Base-by-base conservation (phyloP, 164 flowering plant genomes). In the Kalanchoe fedtschenkoi region DNA sequence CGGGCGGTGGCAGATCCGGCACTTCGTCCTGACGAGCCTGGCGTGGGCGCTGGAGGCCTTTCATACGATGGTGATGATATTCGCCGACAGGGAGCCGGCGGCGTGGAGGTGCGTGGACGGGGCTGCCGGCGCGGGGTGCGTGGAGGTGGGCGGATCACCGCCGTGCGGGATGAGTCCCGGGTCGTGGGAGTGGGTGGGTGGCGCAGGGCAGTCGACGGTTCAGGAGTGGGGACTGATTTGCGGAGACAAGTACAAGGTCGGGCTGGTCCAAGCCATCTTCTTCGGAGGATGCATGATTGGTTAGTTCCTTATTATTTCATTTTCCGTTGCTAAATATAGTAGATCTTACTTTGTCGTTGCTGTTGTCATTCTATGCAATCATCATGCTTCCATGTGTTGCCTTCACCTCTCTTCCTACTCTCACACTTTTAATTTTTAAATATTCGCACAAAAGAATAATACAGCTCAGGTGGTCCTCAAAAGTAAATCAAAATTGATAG, bases 61-160 rank as follows among this genome's bases (percentile, higher is more conserved):
- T 60, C 96, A 89, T 67, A 82, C 95, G 42, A 92, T 92, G 98
- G 95, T 89, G 53, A 88, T 92, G 89, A 89, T 92, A n/a, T 92
- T 92, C 68, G 93, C 96, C 11, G 98, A 92, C 71, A 78, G 79
- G 8, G 91, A 89, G 53, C 98, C 95, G 38, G 74, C 29, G 9
- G 76, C 22, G 15, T 89, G 88, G 87, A 46, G 71, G 30, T 87
- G 91, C 72, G 28, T 59, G 24, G 62, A 61, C 29, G 62, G 58
- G 2, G 9, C 17, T 22, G 16, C 64, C 34, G 65, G 62, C 4
- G 15, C n/a, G n/a, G n/a, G n/a, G n/a, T n/a, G n/a, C n/a, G 72
- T 0, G 77, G 80, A 58, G 61, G 63, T 6, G 1, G 65, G 13
- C 39, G 60, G 62, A 0, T 34, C 2, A 24, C 59, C 68, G n/a